Base-by-base conservation (phyloP, 2,329 filamentous ascomycete species). In the Dothiorella sarmentorum region DNA sequence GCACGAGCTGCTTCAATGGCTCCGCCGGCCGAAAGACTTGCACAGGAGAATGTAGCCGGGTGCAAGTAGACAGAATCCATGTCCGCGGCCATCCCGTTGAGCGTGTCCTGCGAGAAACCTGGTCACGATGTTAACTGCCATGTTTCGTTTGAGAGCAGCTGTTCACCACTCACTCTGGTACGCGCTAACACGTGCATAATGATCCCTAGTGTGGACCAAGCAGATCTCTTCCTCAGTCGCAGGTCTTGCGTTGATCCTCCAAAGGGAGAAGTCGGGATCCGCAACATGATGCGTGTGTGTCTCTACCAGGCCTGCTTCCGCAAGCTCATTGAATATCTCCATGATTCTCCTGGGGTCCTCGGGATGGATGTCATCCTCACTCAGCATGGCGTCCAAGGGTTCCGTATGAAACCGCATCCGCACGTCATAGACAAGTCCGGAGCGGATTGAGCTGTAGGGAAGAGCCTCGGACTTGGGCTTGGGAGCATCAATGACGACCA, bases 351-450 rank as follows among this genome's bases (percentile, higher is more conserved):
- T 82, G 1, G 94, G 94, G 67, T 99, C 94, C 73, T 99, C 94
- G 0, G 94, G 94, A 68, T 99, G 94, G 53, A 95, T 87, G 20
- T 93, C 88, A 47, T 86, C 83, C 1, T 82, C 81, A 26, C 72
- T 71, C 0, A 67, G 62, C 56, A 64, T 65, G 27, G 66, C 61
- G 17, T 77, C 73, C 3, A 78, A 75, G 3, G 80, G 77, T 69
- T 97, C 96, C 57, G 91, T 89, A 71, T 99, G 94, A 61, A 95
- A 88, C 61, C 94, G 91, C 94, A 99, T 99, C 29, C 93, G 85
- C 59, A 90, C 86, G 75, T 99, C 94, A 70, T 97, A 99, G 64
- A 81, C 76, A 2, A 81, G 68, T 0, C 78, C 78, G 7, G 78
- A 78, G 61, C 69, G 69, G 3, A 65, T 64, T 0, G 70, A 71